Evolutionary conservation across 2,329 filamentous ascomycete species (phyloP).

Genomic region (Xylaria sp.): DNA sequence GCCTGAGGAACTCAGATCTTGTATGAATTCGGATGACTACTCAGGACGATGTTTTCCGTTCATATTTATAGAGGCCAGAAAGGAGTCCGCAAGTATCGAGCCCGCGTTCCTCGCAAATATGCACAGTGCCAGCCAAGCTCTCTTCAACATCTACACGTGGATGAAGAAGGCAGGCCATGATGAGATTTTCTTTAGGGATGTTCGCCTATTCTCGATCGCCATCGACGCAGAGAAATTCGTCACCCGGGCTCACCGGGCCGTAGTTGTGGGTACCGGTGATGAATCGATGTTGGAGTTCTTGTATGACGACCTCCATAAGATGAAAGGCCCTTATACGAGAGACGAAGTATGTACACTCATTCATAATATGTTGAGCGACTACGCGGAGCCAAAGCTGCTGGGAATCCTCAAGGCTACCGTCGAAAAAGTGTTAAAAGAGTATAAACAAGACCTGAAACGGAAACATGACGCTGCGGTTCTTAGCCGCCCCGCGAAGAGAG

Average conservation of each 20-base stretch:
- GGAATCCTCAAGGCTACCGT: not conserved
- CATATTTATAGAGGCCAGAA: not conserved
- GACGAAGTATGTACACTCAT: not conserved
- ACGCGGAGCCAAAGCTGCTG: not conserved
- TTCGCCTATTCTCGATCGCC: slow-evolving; percentile 6
- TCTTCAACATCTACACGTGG: slow-evolving; percentile 12
- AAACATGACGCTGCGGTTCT: not conserved
- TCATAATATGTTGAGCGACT: not conserved
- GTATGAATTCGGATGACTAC: not conserved
- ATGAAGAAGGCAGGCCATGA: not conserved
- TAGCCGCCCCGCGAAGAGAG: no score
- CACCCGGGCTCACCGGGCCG: not conserved
- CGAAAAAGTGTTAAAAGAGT: not conserved
- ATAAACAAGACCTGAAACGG: not conserved
- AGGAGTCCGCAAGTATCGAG: not conserved
- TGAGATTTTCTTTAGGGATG: not conserved
- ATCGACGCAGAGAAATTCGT: not conserved
- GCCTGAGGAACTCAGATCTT: not conserved
- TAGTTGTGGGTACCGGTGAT: not conserved
- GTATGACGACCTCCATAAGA: not conserved
- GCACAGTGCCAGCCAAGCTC: slow-evolving; percentile 10
- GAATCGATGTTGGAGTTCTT: not conserved
- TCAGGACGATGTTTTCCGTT: slow-evolving; percentile 1
- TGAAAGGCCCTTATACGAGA: not conserved
- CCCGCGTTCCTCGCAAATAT: not conserved